Conservation (phyloP, 1,284 basidiomycete genomes). For the Trametes pubescens region DNA sequence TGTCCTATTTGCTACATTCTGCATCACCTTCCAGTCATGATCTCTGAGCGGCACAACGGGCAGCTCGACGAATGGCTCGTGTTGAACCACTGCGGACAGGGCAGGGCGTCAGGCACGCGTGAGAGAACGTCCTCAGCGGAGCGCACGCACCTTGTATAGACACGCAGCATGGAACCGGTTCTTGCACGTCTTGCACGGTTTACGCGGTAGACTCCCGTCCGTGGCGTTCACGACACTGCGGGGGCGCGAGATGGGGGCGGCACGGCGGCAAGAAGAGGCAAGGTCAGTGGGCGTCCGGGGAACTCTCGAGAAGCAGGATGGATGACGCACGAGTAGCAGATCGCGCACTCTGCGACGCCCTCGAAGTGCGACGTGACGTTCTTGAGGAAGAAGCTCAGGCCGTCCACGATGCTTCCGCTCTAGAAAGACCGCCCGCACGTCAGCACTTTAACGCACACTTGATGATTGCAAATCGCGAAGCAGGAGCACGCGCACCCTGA, state of each 20-base stretch:
- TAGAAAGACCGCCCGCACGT: constrained; percentile 44
- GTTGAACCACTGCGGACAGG: constrained; percentile 81
- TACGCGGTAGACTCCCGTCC: constrained; percentile 89
- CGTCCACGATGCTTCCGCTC: constrained; percentile 94
- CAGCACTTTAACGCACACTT: neutral
- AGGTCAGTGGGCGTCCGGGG: constrained; percentile 1
- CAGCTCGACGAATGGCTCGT: constrained; percentile 91
- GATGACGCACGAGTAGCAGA: constrained; percentile 86
- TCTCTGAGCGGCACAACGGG: constrained; percentile 88
- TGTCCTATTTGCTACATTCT: constrained; percentile 1
- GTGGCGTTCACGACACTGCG: constrained; percentile 90
- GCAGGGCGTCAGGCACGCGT: constrained; percentile 5
- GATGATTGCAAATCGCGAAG: neutral
- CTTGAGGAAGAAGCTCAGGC: constrained; percentile 92
- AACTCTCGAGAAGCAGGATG: neutral
- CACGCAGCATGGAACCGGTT: constrained; percentile 96
- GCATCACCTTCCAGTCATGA: constrained; percentile 48
- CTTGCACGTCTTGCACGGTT: constrained; percentile 95
- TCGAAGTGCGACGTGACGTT: constrained; percentile 94
- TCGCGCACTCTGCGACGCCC: constrained; percentile 93
- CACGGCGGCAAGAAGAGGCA: neutral
- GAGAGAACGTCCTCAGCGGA: neutral
- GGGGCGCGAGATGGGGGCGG: neutral
- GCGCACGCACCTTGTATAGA: constrained; percentile 78
- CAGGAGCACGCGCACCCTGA: constrained; percentile 60